Evolutionary conservation across 768 basidiomycete genomes (phyloP).

Genomic region (Termitomyces sp.): DNA sequence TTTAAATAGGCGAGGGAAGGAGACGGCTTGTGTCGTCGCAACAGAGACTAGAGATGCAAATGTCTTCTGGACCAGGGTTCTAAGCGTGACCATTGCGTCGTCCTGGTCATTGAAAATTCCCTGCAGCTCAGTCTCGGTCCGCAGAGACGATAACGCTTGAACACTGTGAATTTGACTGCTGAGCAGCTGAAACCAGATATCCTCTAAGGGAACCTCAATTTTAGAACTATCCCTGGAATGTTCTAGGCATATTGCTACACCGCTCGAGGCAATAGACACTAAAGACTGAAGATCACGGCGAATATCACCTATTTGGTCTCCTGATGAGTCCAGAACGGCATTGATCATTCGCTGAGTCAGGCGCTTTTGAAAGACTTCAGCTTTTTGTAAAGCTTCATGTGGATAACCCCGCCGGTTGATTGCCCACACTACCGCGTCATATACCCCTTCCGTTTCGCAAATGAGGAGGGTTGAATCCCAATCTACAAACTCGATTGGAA

Average conservation of each 20-base stretch:
- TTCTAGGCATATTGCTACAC: constrained; percentile 67
- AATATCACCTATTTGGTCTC: constrained; percentile 23
- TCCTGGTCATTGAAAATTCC: constrained; percentile 15
- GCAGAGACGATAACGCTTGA: constrained; percentile 58
- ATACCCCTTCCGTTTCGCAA: constrained; percentile 66
- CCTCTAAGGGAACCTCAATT: constrained; percentile 56
- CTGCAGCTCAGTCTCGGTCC: constrained; percentile 16
- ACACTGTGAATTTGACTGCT: constrained; percentile 79
- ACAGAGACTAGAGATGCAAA: constrained; percentile 84
- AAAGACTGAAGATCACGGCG: constrained; percentile 45
- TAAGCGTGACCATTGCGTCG: constrained; percentile 49
- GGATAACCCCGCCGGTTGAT: constrained; percentile 63
- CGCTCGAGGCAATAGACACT: constrained; percentile 55
- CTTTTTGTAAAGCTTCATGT: constrained; percentile 61
- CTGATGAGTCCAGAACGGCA: constrained; percentile 24
- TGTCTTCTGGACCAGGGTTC: constrained; percentile 78
- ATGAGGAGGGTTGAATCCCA: constrained; percentile 51
- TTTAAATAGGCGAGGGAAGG: constrained; percentile 91
- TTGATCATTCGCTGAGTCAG: constrained; percentile 45
- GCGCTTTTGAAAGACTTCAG: constrained; percentile 53
- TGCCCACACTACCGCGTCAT: constrained; percentile 82
- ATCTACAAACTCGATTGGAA: constrained; percentile 54
- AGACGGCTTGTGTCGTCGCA: constrained; percentile 73
- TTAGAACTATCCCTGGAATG: constrained; percentile 48
- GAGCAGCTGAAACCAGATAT: constrained; percentile 87